Evolutionary conservation across 2,329 filamentous ascomycete species (phyloP).

Genomic region (Claviceps sp.): DNA sequence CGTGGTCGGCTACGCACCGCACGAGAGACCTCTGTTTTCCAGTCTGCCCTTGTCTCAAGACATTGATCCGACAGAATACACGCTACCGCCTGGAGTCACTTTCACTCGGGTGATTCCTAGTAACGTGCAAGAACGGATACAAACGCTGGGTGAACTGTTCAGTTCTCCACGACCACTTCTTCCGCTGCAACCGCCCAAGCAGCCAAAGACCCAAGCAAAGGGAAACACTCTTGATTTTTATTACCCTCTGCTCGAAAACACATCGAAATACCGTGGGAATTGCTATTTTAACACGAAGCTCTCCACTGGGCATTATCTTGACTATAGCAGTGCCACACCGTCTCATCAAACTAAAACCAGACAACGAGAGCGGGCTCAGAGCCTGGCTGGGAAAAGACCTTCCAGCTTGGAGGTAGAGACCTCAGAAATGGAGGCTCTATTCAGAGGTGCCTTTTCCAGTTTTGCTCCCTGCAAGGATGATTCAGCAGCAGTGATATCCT

Average conservation of each 20-base stretch:
- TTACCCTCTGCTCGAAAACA: conserved; percentile 40
- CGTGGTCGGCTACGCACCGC: conserved; percentile 60
- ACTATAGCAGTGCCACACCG: conserved; percentile 52
- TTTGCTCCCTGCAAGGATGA: conserved; percentile 69
- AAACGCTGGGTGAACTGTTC: conserved; percentile 62
- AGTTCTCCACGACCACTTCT: conserved; percentile 52
- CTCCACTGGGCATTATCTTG: conserved; percentile 55
- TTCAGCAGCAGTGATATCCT: conserved; percentile 54
- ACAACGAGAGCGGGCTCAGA: conserved; percentile 60
- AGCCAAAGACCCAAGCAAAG: conserved; percentile 56
- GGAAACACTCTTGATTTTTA: conserved; percentile 41
- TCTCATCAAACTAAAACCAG: conserved; percentile 43
- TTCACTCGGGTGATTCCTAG: conserved; percentile 23
- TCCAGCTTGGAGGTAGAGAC: conserved; percentile 42
- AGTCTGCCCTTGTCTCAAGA: conserved; percentile 44
- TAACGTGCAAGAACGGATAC: conserved; percentile 31
- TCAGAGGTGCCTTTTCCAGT: conserved; percentile 64
- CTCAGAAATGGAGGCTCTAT: conserved; percentile 60
- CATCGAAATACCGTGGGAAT: conserved; percentile 37
- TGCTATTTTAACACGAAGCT: conserved; percentile 56
- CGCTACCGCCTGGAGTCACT: conserved; percentile 62
- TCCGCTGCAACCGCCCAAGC: conserved; percentile 57
- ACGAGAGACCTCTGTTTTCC: conserved; percentile 70
- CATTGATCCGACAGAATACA: conserved; percentile 25
- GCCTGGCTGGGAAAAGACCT: conserved; percentile 46